Conservation (phyloP, 2,329 filamentous ascomycete genomes). For the Fusarium metavorans region DNA sequence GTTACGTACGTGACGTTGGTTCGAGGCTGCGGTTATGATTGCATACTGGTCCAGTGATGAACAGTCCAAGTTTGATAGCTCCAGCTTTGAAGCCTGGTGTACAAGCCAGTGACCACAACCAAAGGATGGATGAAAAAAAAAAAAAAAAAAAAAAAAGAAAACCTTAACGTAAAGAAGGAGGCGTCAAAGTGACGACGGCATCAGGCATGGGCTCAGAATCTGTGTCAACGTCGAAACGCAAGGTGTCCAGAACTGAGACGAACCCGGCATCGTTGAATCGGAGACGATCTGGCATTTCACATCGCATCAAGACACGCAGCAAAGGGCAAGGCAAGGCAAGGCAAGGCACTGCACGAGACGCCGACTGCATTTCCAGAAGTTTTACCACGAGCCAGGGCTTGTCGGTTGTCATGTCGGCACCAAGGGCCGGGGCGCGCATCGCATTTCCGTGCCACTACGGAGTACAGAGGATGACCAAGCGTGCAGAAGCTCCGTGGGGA, state of each 20-base stretch:
- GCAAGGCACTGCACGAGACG: conserved; percentile 6
- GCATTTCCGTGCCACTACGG: conserved; percentile 32
- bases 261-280: background rate
- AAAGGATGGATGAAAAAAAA: background rate
- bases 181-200: background rate
- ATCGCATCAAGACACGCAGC: conserved; percentile 24
- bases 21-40: background rate
- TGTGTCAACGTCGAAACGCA: background rate
- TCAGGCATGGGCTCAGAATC: background rate
- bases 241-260: background rate
- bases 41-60: background rate
- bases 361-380: conserved; percentile 34
- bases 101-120: background rate
- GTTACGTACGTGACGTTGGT: conserved; percentile 2
- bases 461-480: conserved; percentile 22
- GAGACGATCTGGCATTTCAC: conserved; percentile 21
- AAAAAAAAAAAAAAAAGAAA: background rate
- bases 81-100: background rate
- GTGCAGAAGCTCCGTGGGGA: conserved; percentile 34
- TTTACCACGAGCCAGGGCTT: conserved; percentile 9
- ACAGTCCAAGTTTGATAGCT: background rate
- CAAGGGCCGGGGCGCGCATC: conserved; percentile 29
- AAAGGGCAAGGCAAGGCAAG: background rate
- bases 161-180: conserved; percentile 4
- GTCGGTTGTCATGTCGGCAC: conserved; percentile 11